Base-by-base conservation (phyloP, 2,329 filamentous ascomycete species). In the Aspergillus ustus region DNA sequence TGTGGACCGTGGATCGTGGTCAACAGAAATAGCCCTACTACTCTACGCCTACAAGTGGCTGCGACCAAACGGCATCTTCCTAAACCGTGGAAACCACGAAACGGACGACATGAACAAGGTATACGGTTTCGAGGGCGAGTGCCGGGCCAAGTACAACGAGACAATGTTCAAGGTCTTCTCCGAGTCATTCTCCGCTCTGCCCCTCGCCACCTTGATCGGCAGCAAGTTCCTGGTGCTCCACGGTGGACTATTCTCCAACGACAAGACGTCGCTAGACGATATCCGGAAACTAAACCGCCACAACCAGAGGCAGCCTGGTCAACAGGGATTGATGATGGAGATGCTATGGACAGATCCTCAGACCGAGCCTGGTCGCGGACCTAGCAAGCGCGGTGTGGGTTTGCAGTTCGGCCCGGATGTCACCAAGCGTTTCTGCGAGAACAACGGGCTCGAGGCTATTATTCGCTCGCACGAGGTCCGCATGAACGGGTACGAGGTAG, bases 321-420 rank as follows among this genome's bases (percentile, higher is more conserved):
- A 99, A 77, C 82, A 91, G 52, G 95, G 95, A 15, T 81, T 99
- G 70, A 99, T 99, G 95, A 99, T 99, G 95, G 95, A 99, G 80
- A 99, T 99, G 95, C 86, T 99, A 51, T 99, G 95, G 95, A 98
- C 95, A 0, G 95, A 99, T 75, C 95, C 95, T 2, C 95, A 99
- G 77, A 85, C 91, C 0, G 84, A 88, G 69, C 89, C 91, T 29
- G 95, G 95, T 56, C 89, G 95, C 69, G 92, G 93, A 8, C 95
- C 95, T 49, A 97, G 93, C 83, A 99, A 99, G 84, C 88, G 95
- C 75, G 95, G 95, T 68, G 94, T 99, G 20, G 95, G 95, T 56
- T 86, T 98, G 80, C 93, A 98, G 75, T 99, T 99, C 71, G 95
- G 95, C 0, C 95, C 95, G 0, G 95, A 99, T 75, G 88, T 99